Percentiles rank a stretch among this genome's conserved stretches.
These are phyloP conservation scores for Fistulinella cinereoalba DNA, from an alignment of 1,284 basidiomycete genomes.

Conservation along the genomic window DNA sequence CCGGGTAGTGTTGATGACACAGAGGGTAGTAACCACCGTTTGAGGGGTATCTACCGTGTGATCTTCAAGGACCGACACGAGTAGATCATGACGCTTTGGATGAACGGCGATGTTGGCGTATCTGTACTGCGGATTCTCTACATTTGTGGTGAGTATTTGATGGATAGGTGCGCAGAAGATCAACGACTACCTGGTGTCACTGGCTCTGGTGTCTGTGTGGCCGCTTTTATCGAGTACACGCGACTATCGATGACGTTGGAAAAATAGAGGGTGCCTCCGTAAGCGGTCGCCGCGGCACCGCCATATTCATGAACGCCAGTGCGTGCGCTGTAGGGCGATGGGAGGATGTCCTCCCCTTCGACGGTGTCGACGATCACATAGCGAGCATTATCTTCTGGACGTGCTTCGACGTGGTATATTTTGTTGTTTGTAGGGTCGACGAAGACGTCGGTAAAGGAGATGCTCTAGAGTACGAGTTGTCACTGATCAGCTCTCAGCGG, in stretches of 20 bases:
- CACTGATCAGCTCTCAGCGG: no score
- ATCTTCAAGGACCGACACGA: constrained; percentile 50
- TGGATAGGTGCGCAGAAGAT: not conserved
- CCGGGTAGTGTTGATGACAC: constrained; percentile 41
- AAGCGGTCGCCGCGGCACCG: constrained; percentile 36
- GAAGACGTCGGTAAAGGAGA: constrained; percentile 32
- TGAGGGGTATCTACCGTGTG: constrained; percentile 53
- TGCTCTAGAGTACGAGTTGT: no score
- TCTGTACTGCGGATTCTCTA: constrained; percentile 43
- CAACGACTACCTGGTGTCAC: constrained; percentile 26
- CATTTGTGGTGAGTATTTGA: constrained; percentile 1
- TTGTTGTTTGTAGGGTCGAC: constrained; percentile 32
- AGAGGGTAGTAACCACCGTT: constrained; percentile 49
- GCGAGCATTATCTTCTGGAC: constrained; percentile 39
- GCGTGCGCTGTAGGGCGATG: constrained; percentile 35
- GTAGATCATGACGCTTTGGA: constrained; percentile 21
- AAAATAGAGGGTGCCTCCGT: constrained; percentile 36
- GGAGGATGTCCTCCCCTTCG: constrained; percentile 30
- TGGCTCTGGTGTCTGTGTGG: constrained; percentile 8
- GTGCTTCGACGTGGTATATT: constrained; percentile 40
- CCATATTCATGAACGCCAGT: constrained; percentile 43
- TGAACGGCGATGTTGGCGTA: constrained; percentile 45
- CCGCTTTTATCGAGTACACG: constrained; percentile 19
- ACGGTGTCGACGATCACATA: constrained; percentile 28
- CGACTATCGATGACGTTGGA: constrained; percentile 29